A percentile compares a stretch with the other conserved stretches of the same genome.
Evolutionary conservation across 768 basidiomycete species (phyloP).

Genomic region (Hypholoma fasciculare): DNA sequence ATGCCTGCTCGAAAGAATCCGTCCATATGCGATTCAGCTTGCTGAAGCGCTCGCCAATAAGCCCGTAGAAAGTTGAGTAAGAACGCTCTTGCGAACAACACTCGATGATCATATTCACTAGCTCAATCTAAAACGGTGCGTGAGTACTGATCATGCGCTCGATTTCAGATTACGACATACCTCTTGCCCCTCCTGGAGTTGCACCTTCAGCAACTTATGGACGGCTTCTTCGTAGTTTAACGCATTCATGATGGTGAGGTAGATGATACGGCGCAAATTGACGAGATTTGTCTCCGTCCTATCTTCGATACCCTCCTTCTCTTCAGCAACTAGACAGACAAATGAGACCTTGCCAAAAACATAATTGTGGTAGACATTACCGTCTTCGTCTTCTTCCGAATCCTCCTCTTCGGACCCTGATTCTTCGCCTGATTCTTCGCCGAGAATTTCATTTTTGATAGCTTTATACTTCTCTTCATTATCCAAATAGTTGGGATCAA

Average conservation of each 20-base stretch:
- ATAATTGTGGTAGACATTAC: background rate
- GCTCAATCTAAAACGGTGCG: slow-evolving; percentile 63
- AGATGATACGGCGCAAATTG: slow-evolving; percentile 91
- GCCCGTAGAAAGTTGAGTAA: slow-evolving; percentile 96
- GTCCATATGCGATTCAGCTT: slow-evolving; percentile 96
- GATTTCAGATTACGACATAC: slow-evolving; percentile 38
- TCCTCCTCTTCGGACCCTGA: slow-evolving; percentile 56
- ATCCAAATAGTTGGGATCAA: slow-evolving; percentile 82
- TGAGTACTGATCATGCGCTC: background rate
- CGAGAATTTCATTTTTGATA: slow-evolving; percentile 93
- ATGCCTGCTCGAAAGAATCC: slow-evolving; percentile 84
- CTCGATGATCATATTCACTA: slow-evolving; percentile 98
- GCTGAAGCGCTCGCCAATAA: slow-evolving; percentile 94
- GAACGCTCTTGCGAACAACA: slow-evolving; percentile 99
- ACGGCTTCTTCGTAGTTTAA: slow-evolving; percentile 98
- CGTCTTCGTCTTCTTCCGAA: slow-evolving; percentile 53
- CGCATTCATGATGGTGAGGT: slow-evolving; percentile 98
- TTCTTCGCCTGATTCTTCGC: slow-evolving; percentile 79
- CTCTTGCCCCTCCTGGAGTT: slow-evolving; percentile 92
- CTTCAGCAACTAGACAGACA: slow-evolving; percentile 53
- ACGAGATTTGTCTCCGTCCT: slow-evolving; percentile 94
- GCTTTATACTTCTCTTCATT: slow-evolving; percentile 93
- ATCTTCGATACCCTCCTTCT: slow-evolving; percentile 91
- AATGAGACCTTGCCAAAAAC: background rate
- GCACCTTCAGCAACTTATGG: slow-evolving; percentile 94